These are phyloP conservation scores for Ambrosia artemisiifolia DNA, from an alignment of 129 eudicot genomes.

Conservation along the genomic window DNA sequence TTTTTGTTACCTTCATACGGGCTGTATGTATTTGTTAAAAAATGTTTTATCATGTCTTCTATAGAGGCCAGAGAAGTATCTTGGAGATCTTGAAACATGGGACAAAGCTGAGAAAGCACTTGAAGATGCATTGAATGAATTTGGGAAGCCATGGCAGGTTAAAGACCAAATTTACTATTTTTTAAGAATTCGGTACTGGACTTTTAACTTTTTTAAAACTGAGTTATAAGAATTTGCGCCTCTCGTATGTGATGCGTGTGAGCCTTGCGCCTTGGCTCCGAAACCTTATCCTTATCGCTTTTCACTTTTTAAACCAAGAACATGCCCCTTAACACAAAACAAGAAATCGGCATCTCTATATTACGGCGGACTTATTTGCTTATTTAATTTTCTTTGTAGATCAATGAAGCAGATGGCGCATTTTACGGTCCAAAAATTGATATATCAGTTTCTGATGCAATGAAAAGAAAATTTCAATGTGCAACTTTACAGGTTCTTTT, in stretches of 20 bases:
- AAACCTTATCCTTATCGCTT: no score
- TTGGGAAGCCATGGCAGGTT: conserved; percentile 90
- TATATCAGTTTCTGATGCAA: no score
- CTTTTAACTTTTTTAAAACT: no score
- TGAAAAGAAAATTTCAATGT: conserved; percentile 57
- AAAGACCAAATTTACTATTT: not conserved
- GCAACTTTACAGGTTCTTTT: conserved; percentile 50
- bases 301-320: no score
- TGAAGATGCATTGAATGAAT: conserved; percentile 77
- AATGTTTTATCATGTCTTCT: not conserved
- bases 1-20: not conserved
- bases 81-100: conserved; percentile 89
- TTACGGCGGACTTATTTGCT: not conserved
- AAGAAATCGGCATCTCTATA: no score
- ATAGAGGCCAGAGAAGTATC: conserved; percentile 94
- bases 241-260: no score
- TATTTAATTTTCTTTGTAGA: conserved; percentile 24
- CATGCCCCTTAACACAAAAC: no score
- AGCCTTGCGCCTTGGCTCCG: no score
- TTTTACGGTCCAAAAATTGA: conserved; percentile 94
- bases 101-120: conserved; percentile 91
- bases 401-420: conserved; percentile 97
- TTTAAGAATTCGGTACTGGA: no score
- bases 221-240: no score
- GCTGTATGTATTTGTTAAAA: not conserved